A percentile compares a stretch with the other conserved stretches of the same genome.
Evolutionary conservation across 2,329 filamentous ascomycete species (phyloP).

Genomic region (Diaporthe citrichinensis): DNA sequence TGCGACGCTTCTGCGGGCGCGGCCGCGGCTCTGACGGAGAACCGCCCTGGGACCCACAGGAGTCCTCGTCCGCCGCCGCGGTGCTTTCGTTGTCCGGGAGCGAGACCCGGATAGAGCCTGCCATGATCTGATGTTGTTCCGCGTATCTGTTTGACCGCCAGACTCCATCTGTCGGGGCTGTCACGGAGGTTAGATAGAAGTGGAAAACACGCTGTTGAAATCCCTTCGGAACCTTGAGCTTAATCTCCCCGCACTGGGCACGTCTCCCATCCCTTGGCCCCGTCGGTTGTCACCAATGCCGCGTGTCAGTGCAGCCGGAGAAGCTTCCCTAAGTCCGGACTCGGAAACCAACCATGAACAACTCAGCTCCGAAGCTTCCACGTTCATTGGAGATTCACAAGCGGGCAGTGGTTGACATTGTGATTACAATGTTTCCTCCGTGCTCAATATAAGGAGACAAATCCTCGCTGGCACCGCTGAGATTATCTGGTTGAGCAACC

Average conservation of each 20-base stretch:
- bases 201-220: constrained; percentile 17
- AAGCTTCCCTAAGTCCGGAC: constrained; percentile 36
- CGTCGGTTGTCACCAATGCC: background rate
- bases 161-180: constrained; percentile 1
- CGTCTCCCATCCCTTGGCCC: constrained; percentile 12
- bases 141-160: constrained; percentile 32
- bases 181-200: constrained; percentile 24
- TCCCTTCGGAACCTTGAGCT: constrained; percentile 2
- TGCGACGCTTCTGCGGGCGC: constrained; percentile 40
- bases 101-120: constrained; percentile 39
- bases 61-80: constrained; percentile 27
- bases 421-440: background rate
- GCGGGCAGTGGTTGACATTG: too few relatives aligned
- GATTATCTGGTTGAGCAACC: background rate
- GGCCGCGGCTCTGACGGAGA: constrained; percentile 13
- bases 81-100: constrained; percentile 31
- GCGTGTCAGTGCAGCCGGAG: constrained; percentile 14
- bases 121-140: constrained; percentile 29
- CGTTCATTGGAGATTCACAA: background rate
- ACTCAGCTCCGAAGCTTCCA: background rate
- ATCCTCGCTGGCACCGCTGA: background rate
- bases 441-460: background rate
- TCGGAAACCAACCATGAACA: background rate
- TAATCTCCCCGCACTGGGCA: constrained; percentile 38
- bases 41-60: background rate